Evolutionary conservation across 495 filamentous ascomycete species (phyloP), one percentile per base, ranked within the genome.

Genomic region (Platismatia glauca): DNA sequence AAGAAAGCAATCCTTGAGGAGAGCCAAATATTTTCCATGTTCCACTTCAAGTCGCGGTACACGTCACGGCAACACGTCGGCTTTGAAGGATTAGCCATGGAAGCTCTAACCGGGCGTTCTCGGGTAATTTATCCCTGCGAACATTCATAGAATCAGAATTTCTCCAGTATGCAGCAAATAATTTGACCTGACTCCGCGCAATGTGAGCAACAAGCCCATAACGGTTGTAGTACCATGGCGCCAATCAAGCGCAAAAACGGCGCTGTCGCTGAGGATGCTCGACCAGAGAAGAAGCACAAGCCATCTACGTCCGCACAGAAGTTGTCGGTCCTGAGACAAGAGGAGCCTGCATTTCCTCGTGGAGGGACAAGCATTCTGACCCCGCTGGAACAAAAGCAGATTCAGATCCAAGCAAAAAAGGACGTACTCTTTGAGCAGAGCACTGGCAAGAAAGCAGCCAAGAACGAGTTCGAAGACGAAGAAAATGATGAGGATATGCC

Each of bases 341-440:
- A 97, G 57, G 94, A 96, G 67, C 82, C 84, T 6, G 75, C 91
- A 34, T 98, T 98, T 71, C 94, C 95, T 70, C 84, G 94, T 78
- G 94, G 94, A 59, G 95, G 94, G 60, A 94, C 82, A 18, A 94
- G 90, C 71, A 80, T 95, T 53, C 77, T 98, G 73, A 96, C 94
- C 11, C 91, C 94, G 31, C 79, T 98, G 58, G 94, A 98, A 72
- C 86, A 94, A 67, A 96, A 96, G 76, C 89, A 97, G 74, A 96
- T 98, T 67, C 88, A 94, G 68, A 89, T 94, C 64, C 87, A 97
- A 74, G 94, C 94, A 35, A 91, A 85, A 66, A 84, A 86, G 69
- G 94, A 98, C 80, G 92, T 93, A 31, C 79, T 97, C 12, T 97
- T 97, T 70, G 94, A 97, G 76, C 85, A 95, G 67, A 82, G 85